Base-by-base conservation (phyloP, 2,329 filamentous ascomycete genomes). In the Trichoderma guizhouense region DNA sequence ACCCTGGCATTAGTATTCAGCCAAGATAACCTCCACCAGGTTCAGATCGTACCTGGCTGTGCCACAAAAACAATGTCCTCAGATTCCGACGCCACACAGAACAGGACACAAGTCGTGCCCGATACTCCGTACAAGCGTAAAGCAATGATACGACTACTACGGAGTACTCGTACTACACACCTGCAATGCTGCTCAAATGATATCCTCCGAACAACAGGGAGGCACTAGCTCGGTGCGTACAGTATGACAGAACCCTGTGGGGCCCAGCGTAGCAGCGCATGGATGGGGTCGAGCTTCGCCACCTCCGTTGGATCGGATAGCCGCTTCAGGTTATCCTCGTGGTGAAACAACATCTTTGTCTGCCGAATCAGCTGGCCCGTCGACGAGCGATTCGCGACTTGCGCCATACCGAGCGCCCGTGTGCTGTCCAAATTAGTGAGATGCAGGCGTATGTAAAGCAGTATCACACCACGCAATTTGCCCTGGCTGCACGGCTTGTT, bases 321-420 rank as follows among this genome's bases (percentile, higher is more conserved):
- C 60, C 62, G 68, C 68, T 57, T 71, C 68, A 71, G 68, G 60
- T 71, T 55, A 58, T 71, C 7, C 60, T 71, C 57, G 68, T 71
- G 60, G 61, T 71, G 68, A 71, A 71, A 71, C 68, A 64, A 18
- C 60, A n/a, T 24, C 18, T 14, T 24, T 32, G 18, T 51, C 43
- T 55, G 55, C 55, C 55, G 36, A 51, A 34, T 58, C 36, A 51
- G 14, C 55, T 60, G 21, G 32, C 26, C 39, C 21, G 34, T 15
- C 5, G 28, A 9, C 36, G 7, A 21, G 67, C 21, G 12, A 51
- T 36, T 34, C 18, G 26, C 34, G n/a, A 32, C 43, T 43, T 32
- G 26, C 26, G 14, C 34, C 8, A 43, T 9, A 60, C 51, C 65
- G 53, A 58, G 12, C 24, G 53, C 24, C 65, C 24, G 64, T 57